Conservation (phyloP, 495 filamentous ascomycete species). For the Neurospora sp. region DNA sequence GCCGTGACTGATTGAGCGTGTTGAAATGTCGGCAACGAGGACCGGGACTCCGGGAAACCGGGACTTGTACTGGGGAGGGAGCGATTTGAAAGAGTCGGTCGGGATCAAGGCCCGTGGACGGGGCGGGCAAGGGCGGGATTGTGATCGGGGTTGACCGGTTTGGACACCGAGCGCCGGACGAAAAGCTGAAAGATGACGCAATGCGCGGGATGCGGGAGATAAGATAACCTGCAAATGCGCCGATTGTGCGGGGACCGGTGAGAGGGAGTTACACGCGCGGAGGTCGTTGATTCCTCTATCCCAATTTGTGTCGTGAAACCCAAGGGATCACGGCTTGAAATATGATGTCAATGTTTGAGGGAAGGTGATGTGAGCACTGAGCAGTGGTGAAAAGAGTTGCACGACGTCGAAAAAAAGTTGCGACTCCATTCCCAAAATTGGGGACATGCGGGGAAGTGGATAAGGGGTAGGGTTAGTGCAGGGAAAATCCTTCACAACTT, state of each 20-base stretch:
- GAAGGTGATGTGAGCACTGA: neutral
- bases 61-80: neutral
- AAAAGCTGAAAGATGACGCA: neutral
- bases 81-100: neutral
- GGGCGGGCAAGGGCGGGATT: neutral
- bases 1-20: neutral
- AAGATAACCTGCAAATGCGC: neutral
- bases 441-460: neutral
- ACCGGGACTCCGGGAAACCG: too few species aligned
- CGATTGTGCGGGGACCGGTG: neutral
- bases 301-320: neutral
- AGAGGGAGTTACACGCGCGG: neutral
- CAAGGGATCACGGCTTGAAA: too few species aligned
- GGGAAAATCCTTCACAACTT: neutral
- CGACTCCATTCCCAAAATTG: neutral
- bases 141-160: neutral
- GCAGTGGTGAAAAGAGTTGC: neutral
- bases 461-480: neutral
- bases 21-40: too few species aligned
- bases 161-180: neutral
- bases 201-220: neutral
- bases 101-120: too few species aligned
- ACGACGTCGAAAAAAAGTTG: neutral
- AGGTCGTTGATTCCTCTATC: neutral
- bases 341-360: too few species aligned